Conservation (phyloP, 2,329 filamentous ascomycete genomes). For the Penicillium sp. region DNA sequence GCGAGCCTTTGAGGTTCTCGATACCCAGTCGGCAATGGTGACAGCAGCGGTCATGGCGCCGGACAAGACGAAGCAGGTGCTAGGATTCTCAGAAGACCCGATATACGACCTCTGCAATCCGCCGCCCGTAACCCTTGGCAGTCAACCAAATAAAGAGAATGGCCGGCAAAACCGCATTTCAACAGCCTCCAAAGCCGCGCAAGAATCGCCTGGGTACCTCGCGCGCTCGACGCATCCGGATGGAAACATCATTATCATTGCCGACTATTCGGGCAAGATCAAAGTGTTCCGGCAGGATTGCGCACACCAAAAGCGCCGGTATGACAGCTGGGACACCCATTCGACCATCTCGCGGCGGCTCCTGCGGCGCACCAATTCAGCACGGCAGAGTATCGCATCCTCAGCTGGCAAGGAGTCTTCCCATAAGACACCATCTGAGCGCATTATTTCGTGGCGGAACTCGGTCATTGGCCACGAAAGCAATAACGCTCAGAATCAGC, state of each 20-base stretch:
- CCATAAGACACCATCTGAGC: constrained; percentile 65
- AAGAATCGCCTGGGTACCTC: constrained; percentile 77
- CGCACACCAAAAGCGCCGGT: constrained; percentile 76
- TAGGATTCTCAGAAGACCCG: constrained; percentile 83
- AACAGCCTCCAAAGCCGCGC: constrained; percentile 52
- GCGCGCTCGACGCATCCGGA: constrained; percentile 75
- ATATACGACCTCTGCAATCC: constrained; percentile 98
- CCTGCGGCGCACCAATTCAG: constrained; percentile 59
- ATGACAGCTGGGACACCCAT: constrained; percentile 77
- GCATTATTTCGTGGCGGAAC: constrained; percentile 88
- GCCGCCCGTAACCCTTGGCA: constrained; percentile 81
- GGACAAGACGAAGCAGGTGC: constrained; percentile 72
- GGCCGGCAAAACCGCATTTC: constrained; percentile 29
- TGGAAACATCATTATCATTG: constrained; percentile 90
- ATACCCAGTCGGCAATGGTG: constrained; percentile 86
- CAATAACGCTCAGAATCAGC: constrained; percentile 24
- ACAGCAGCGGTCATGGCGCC: constrained; percentile 90
- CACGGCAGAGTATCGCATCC: constrained; percentile 56
- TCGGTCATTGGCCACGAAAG: constrained; percentile 61
- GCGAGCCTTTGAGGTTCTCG: constrained; percentile 83
- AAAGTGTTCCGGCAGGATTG: constrained; percentile 97
- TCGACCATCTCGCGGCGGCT: constrained; percentile 77
- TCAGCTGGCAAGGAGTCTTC: constrained; percentile 50
- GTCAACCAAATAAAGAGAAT: constrained; percentile 51
- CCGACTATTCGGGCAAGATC: constrained; percentile 84